Evolutionary conservation across 805 yeast species (phyloP), one percentile per base, ranked within the genome.

Genomic region (Lipomyces starkeyi): DNA sequence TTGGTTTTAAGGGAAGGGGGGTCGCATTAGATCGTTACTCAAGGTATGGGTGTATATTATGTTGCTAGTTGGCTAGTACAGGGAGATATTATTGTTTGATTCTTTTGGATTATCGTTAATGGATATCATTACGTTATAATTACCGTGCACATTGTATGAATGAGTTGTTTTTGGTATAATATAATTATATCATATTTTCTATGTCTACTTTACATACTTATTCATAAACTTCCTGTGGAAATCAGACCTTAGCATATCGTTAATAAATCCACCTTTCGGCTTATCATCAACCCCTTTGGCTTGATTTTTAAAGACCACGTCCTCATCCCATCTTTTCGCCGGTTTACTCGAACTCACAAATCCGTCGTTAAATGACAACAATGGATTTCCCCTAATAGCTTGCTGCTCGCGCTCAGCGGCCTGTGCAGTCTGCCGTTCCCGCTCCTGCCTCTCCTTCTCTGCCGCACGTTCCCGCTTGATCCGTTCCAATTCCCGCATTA

Each of bases 211-310:
- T 40, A 79, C 70, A 58, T 78, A 79, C 67, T 76, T 76, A 70
- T 77, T 68, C 77, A 79, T 73, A 66, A 79, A 79, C 69, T 78
- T 76, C 35, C 73, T 71, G 66, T 79, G 81, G 63, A 79, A 79
- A 25, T 79, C 81, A 0, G 82, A 78, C 57, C 81, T 66, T n/a
- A 79, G 54, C 73, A 78, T 72, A 59, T 79, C 81, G 63, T 79
- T 79, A 49, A 79, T 73, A 62, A 76, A 77, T 9, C 75, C 74
- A 14, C 68, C 60, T 58, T 64, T 66, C 22, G 69, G 65, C 55
- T 70, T 63, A n/a, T 71, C 75, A 43, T 75, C 71, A 1, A 62
- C 63, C 1, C 73, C 74, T 57, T 69, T 71, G 9, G 80, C 79
- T 61, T 79, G 80, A 56, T 77, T 76, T 60, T 71, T 73, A 69